phyloP scores from a whole-genome alignment of 2,329 filamentous ascomycete species.

The Colletotrichum sansevieriae region DNA sequence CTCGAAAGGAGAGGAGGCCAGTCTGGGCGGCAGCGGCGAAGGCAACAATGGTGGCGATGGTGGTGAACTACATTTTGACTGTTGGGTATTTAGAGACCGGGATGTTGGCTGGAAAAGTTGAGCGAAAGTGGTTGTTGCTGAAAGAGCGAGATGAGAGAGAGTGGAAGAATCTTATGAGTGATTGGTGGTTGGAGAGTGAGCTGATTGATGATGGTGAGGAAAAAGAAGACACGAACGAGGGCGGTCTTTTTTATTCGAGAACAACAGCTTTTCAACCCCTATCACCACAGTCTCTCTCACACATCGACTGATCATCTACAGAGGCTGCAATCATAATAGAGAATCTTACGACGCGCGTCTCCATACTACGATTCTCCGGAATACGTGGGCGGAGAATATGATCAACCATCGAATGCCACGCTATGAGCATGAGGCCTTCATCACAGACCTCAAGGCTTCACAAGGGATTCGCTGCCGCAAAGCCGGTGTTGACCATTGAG shows the following conservation, averaged over 20 bases:
- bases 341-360: constrained; percentile 12
- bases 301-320: background rate
- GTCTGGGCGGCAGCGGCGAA: constrained; percentile 25
- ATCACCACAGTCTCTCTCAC: background rate
- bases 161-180: constrained; percentile 20
- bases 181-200: constrained; percentile 5
- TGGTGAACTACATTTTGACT: constrained; percentile 35
- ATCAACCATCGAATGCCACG: constrained; percentile 14
- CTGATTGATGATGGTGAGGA: constrained; percentile 24
- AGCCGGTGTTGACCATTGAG: background rate
- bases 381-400: constrained; percentile 13
- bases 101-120: background rate
- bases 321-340: background rate
- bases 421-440: constrained; percentile 1
- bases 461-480: background rate
- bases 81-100: constrained; percentile 1
- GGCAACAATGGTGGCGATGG: constrained; percentile 19
- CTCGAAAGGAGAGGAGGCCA: constrained; percentile 22
- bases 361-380: background rate
- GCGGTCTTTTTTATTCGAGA: constrained; percentile 10
- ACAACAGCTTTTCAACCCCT: background rate
- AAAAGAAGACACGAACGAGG: background rate
- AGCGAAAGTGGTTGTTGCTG: constrained; percentile 2
- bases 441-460: background rate
- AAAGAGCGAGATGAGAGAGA: constrained; percentile 19